Evolutionary conservation across 306 rosid species (phyloP), one percentile per base, ranked within the genome.

Genomic region (Cucumis cinereus): DNA sequence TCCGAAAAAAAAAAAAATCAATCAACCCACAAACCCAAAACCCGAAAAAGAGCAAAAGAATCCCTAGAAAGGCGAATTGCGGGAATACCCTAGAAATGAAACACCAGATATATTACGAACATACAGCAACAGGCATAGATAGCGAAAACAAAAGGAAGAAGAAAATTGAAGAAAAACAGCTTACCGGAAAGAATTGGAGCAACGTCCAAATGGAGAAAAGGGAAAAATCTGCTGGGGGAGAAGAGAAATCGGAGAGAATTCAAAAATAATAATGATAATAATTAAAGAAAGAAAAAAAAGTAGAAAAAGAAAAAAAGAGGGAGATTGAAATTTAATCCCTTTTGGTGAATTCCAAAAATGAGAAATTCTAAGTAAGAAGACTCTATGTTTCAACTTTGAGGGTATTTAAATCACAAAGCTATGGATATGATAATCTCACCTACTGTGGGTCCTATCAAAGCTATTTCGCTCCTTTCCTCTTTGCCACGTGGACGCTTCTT

Each of bases 371-470:
- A 67, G 73, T 67, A 41, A 17, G 72, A 38, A 67, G 47, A 64
- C 72, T 43, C 53, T 45, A 3, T 40, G 53, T 22, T 43, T 68
- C 54, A 22, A 43, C 54, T 68, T 68, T 64, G 10, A 14, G 33
- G 19, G 19, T 41, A 11, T 38, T 69, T 70, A 70, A 70, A 70
- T 43, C 56, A 2, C 57, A 70, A 70, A 70, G 74, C 57, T 43
- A 23, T 14, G 75, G 75, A 70, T 70, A 70, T 70, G 57, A 70
- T 70, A 40, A 70, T 45, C 24, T 70, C 75, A 70, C 75, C 75
- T 1, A 70, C 56, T 47, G 23, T 70, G 58, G 58, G 75, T 14
- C 75, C 75, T 13, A 68, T 55, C 74, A 40, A 0, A 41, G 12
- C 74, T 68, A 12, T 40, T 43, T 68, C 74, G 2, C 70, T 43